Evolutionary conservation across 2,329 filamentous ascomycete genomes (phyloP).

Genomic region (Triangularia verruculosa): DNA sequence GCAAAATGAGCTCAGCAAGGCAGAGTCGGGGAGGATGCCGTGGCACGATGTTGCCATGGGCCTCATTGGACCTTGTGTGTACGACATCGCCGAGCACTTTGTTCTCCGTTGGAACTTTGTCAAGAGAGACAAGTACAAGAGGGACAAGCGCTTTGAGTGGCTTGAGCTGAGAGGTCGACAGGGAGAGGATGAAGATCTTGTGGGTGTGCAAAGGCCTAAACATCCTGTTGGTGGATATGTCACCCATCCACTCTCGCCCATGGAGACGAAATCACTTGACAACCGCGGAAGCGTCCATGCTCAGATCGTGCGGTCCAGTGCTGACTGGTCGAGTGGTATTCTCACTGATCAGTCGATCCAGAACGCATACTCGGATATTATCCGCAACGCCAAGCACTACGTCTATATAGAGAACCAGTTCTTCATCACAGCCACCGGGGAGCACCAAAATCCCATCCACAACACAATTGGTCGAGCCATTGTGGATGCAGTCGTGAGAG

Average conservation of each 20-base stretch:
- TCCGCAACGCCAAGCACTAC: slow-evolving; percentile 82
- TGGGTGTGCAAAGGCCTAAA: slow-evolving; percentile 84
- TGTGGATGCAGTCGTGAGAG: slow-evolving; percentile 81
- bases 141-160: slow-evolving; percentile 81
- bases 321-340: slow-evolving; percentile 92
- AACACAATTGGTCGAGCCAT: slow-evolving; percentile 88
- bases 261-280: slow-evolving; percentile 62
- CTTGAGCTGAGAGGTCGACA: slow-evolving; percentile 72
- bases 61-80: slow-evolving; percentile 81
- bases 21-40: slow-evolving; percentile 90
- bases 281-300: slow-evolving; percentile 73
- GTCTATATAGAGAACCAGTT: slow-evolving; percentile 99
- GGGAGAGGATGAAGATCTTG: slow-evolving; percentile 76
- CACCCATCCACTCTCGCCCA: slow-evolving; percentile 69
- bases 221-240: slow-evolving; percentile 87
- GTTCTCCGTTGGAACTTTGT: slow-evolving; percentile 93
- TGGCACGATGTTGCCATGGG: slow-evolving; percentile 98
- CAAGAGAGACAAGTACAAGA: slow-evolving; percentile 97
- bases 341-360: slow-evolving; percentile 81
- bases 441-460: slow-evolving; percentile 79
- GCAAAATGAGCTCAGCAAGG: slow-evolving; percentile 86
- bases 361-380: slow-evolving; percentile 81
- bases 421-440: slow-evolving; percentile 91
- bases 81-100: slow-evolving; percentile 95
- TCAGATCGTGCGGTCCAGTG: slow-evolving; percentile 84